Base-by-base conservation (phyloP, 164 flowering plant genomes). In the Tetrastigma voinierianum region DNA sequence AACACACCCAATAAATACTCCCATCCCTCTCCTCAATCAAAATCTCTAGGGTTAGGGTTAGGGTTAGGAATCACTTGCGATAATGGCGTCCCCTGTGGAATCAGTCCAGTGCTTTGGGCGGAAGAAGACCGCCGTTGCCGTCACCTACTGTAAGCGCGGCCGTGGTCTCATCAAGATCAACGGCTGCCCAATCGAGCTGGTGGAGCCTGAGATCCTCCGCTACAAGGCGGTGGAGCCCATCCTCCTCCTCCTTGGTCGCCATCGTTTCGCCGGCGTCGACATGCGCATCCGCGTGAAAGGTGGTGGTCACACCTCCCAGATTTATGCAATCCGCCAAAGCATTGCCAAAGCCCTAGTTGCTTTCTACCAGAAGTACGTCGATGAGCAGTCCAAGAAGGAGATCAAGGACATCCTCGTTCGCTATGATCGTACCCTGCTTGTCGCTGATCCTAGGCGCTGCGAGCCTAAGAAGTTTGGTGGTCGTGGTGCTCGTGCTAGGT, bases 381-480 rank as follows among this genome's bases (percentile, higher is more conserved):
- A 90, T 44, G 96, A 90, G 86, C 88, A 84, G 71, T 65, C 73
- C 49, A 90, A 87, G 86, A 84, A 90, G 84, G 93, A 87, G 77
- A 87, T 90, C 66, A 90, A 87, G 82, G 93, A 87, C 51, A 80
- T 90, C 10, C 67, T 90, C 12, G 84, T 84, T 8, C 63, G 93
- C 68, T 90, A 89, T 62, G 95, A 89, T 16, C 67, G 95, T 70
- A 87, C 95, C 5, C 56, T 89, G 60, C 92, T 89, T 9, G 95
- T 89, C 8, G 92, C 92, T 16, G 92, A 89, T 71, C 96, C 92
- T 0, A 75, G 96, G 51, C 76, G 92, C 53, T 89, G 96, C 69
- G 92, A 89, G 87, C 92, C 95, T 20, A 89, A 89, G 89, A 89
- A 87, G 86, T 89, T 89, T 47, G 95, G 91, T 54, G 96, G 96